Evolutionary conservation across 257 asterid genomes (phyloP), one percentile per base, ranked within the genome.

Genomic region (Jacaranda copaia): DNA sequence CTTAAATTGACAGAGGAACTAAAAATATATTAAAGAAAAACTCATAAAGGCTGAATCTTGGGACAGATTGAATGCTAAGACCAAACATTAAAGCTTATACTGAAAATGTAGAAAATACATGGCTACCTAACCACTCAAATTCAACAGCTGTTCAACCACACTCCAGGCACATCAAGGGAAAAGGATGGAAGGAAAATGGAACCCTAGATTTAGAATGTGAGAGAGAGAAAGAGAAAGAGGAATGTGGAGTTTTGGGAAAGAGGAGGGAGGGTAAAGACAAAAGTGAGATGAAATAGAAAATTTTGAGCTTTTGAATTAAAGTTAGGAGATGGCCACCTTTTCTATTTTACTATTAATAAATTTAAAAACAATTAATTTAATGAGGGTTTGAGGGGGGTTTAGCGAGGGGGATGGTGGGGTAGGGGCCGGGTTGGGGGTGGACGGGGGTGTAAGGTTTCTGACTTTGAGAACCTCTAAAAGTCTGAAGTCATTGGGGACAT

Each of bases 141-240:
- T 74, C 46, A 77, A 43, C 77, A 16, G 39, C 12, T 63, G 52
- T 76, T 52, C 77, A 77, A 76, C 74, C 61, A 52, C 78, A 19
- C 74, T 58, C 32, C 20, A 66, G 71, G 71, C 48, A 73, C 66
- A 72, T 40, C 42, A 80, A 81, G 63, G 9, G 25, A 85, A 48
- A 45, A 61, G 56, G 53, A 72, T 66, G 65, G 74, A 51, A 25
- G 74, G 48, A 58, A 71, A 68, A 48, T 5, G 82, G 88, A 91
- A 90, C 91, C 98, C 96, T 90, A 93, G 98, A 90, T 90, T 90
- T 87, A 81, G 86, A 87, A 84, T 73, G 85, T 76, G 70, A 73
- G 73, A 48, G 85, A 73, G 84, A 15, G 52, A 60, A 78, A 68
- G 80, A 53, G 72, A 15, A 2, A 25, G 32, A 25, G 55, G 73